These are phyloP conservation scores for Alisma plantagoaquatica DNA, from an alignment of 106 monocot species.

Conservation along the genomic window DNA sequence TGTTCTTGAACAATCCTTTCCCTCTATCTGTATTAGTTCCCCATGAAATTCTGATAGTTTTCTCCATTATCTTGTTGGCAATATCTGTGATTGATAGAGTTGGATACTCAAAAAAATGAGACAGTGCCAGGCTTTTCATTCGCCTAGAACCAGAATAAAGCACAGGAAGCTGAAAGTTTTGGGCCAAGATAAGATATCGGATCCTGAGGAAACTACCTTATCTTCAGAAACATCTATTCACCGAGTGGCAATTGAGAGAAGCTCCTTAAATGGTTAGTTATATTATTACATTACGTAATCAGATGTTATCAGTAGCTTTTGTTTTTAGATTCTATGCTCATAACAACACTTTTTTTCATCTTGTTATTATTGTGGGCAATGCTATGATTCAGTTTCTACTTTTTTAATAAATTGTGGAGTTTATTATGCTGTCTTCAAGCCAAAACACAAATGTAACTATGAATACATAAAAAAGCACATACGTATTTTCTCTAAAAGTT, in stretches of 20 bases:
- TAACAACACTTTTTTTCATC: background rate
- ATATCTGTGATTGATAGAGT: slow-evolving; percentile 25
- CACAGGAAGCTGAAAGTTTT: slow-evolving; percentile 17
- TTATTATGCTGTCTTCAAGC: too few species aligned
- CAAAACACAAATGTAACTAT: too few species aligned
- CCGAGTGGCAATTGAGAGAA: too few species aligned
- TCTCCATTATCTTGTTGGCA: too few species aligned
- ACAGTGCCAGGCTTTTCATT: slow-evolving; percentile 3
- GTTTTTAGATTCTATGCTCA: background rate
- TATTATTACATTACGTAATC: background rate
- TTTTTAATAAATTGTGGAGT: too few species aligned
- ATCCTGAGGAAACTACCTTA: slow-evolving; percentile 7
- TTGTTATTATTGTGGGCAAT: background rate
- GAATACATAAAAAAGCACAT: too few species aligned
- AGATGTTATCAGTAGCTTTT: background rate
- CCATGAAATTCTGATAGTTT: background rate
- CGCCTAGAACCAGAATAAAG: slow-evolving; percentile 20
- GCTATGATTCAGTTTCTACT: background rate
- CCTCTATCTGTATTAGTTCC: background rate
- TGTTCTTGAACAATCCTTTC: background rate
- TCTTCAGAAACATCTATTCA: slow-evolving; percentile 10
- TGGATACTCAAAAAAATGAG: slow-evolving; percentile 25
- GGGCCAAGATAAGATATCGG: slow-evolving; percentile 11
- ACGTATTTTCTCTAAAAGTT: too few species aligned
- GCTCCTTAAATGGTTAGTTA: background rate